Evolutionary conservation across 768 basidiomycete genomes (phyloP), one percentile per base, ranked within the genome.

Genomic region (Amylocystis lapponica): DNA sequence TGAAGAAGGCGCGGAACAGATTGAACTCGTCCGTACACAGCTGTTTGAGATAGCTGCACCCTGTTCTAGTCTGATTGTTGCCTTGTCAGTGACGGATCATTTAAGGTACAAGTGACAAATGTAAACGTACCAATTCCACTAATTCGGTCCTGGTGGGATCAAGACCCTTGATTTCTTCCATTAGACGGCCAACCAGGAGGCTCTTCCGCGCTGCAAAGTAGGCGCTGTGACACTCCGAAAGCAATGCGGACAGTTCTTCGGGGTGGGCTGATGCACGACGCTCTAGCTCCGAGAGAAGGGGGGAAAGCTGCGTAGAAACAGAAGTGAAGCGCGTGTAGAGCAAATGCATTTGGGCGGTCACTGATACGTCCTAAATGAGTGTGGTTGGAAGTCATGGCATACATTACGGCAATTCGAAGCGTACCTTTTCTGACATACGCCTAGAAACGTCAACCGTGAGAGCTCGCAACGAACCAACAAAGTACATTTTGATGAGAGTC

Each of bases 401-500:
- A 17, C 8, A 35, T 36, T 29, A 36, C 46, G 19, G 36, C 5
- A 22, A 7, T 12, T n/a, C 5, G 14, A 10, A 36, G 33, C 36
- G 13, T 45, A 83, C 88, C 71, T 84, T 86, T 47, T 94, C 91
- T 2, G 72, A 72, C 34, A 94, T 60, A 9, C 86, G 76, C 53
- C 75, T 85, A 1, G 76, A 75, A 17, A 95, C 76, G 53, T 98
- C 95, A 4, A 76, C 66, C 1, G 86, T 79, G 10, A 96, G 72
- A 0, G 85, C 81, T 30, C 85, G 75, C 5, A 98, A 69, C 7
- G 87, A 85, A 4, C 83, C 85, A 5, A 95, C 82, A 56, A 96
- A 97, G 65, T 86, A 93, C 81, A 98, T 94, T 64, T 89, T 95
- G 68, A 98, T 90, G 33, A 99, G 75, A 0, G 94, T 98, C 95